These are phyloP conservation scores for Calocybe cyanea DNA, from an alignment of 768 basidiomycete species.

Conservation along the genomic window DNA sequence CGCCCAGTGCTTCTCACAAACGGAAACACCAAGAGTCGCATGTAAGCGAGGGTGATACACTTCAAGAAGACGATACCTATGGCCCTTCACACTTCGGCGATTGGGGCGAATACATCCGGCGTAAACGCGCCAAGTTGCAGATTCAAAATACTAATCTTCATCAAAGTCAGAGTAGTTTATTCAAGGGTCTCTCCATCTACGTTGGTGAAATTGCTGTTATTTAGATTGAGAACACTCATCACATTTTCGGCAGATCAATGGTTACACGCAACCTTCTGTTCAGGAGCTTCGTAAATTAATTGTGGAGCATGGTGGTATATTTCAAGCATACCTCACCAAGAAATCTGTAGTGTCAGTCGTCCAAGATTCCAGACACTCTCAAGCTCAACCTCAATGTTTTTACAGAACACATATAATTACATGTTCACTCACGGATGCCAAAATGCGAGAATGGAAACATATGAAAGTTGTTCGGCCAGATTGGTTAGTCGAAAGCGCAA, in stretches of 20 bases:
- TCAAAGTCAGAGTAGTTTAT: conserved; percentile 44
- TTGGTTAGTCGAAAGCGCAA: conserved; percentile 85
- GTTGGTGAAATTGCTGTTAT: conserved; percentile 39
- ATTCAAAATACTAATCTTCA: conserved; percentile 60
- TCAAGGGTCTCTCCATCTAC: conserved; percentile 75
- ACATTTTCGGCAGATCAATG: conserved; percentile 66
- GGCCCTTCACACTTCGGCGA: conserved; percentile 78
- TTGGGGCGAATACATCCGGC: conserved; percentile 84
- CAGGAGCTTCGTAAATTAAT: conserved; percentile 82
- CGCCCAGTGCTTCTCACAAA: conserved; percentile 39
- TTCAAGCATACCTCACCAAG: conserved; percentile 79
- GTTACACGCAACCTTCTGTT: conserved; percentile 82
- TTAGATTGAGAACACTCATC: not conserved
- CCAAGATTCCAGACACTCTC: not conserved
- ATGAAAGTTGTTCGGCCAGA: conserved; percentile 89
- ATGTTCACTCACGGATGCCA: conserved; percentile 84
- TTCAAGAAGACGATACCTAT: conserved; percentile 51
- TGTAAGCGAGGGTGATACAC: conserved; percentile 18
- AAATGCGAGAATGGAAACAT: conserved; percentile 81
- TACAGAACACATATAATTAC: conserved; percentile 88
- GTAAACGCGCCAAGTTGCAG: conserved; percentile 89
- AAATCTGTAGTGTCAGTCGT: conserved; percentile 65
- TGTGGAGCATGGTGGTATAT: conserved; percentile 77
- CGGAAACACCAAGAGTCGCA: conserved; percentile 27
- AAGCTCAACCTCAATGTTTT: not conserved